These are phyloP conservation scores for Candida qinlingensis DNA, from an alignment of 805 yeast genomes.

Conservation along the genomic window DNA sequence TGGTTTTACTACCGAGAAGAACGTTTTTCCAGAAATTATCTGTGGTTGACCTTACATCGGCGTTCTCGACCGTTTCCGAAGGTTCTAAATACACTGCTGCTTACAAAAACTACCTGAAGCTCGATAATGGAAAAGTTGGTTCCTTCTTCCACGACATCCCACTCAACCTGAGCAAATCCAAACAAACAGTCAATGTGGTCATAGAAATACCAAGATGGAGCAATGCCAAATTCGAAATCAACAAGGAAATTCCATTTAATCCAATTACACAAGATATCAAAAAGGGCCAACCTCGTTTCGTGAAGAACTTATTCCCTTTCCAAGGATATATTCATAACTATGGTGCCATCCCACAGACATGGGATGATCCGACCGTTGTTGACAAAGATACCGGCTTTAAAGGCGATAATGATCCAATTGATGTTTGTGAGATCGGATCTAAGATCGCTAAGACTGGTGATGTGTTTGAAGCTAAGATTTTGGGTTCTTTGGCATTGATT, in stretches of 20 bases:
- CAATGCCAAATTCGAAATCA: conserved; percentile 79
- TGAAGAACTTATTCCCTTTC: conserved; percentile 74
- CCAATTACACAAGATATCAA: conserved; percentile 80
- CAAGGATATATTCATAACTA: conserved; percentile 85
- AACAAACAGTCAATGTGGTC: conserved; percentile 52
- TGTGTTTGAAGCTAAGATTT: conserved; percentile 57
- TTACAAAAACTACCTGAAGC: conserved; percentile 44
- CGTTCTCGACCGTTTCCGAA: conserved; percentile 5
- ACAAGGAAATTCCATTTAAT: conserved; percentile 50
- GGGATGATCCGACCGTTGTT: conserved; percentile 85
- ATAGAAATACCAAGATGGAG: conserved; percentile 80
- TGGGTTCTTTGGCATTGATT: conserved; percentile 73
- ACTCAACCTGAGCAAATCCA: conserved; percentile 37
- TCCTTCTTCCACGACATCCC: conserved; percentile 64
- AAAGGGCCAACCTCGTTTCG: conserved; percentile 70
- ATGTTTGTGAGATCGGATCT: conserved; percentile 74
- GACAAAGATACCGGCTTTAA: conserved; percentile 36
- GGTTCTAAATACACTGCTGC: conserved; percentile 34
- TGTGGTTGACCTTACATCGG: background rate
- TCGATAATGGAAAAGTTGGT: conserved; percentile 33
- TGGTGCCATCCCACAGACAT: conserved; percentile 89
- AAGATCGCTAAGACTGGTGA: conserved; percentile 55
- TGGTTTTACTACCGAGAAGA: too few species aligned
- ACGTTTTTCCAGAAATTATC: background rate
- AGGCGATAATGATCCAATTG: conserved; percentile 96